Evolutionary conservation across 306 rosid species (phyloP).

Genomic region (Ammopiptanthus mongolicus): DNA sequence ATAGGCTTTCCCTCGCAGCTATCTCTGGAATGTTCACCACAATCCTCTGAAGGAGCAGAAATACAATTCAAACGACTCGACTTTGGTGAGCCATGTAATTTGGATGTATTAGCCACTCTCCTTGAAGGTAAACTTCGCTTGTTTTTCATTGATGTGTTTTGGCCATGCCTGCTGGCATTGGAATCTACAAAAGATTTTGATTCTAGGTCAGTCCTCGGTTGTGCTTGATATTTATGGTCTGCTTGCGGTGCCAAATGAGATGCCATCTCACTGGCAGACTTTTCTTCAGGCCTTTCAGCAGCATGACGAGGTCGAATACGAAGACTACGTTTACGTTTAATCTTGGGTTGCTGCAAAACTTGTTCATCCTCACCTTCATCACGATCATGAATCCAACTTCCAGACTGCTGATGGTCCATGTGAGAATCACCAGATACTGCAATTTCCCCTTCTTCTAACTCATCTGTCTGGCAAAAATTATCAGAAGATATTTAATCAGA

Average conservation of each 20-base stretch:
- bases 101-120: conserved; percentile 56
- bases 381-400: conserved; percentile 92
- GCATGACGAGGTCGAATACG: conserved; percentile 88
- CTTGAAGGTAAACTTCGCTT: conserved; percentile 63
- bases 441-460: conserved; percentile 96
- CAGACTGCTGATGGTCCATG: conserved; percentile 89
- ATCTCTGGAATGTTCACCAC: conserved; percentile 60
- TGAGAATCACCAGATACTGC: conserved; percentile 89
- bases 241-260: conserved; percentile 57
- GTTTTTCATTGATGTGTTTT: conserved; percentile 55
- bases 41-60: conserved; percentile 56
- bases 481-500: conserved; percentile 24
- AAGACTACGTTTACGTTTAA: conserved; percentile 88
- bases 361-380: conserved; percentile 95
- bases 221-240: conserved; percentile 57
- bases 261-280: conserved; percentile 55
- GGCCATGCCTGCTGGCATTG: conserved; percentile 58
- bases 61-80: conserved; percentile 62
- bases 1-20: conserved; percentile 64
- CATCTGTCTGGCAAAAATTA: conserved; percentile 67
- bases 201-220: conserved; percentile 51
- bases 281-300: conserved; percentile 76
- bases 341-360: conserved; percentile 89
- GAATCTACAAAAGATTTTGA: conserved; percentile 50
- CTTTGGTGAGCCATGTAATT: conserved; percentile 68